Evolutionary conservation across 2,329 filamentous ascomycete genomes (phyloP).

Genomic region (Sporothrix brasiliensis): DNA sequence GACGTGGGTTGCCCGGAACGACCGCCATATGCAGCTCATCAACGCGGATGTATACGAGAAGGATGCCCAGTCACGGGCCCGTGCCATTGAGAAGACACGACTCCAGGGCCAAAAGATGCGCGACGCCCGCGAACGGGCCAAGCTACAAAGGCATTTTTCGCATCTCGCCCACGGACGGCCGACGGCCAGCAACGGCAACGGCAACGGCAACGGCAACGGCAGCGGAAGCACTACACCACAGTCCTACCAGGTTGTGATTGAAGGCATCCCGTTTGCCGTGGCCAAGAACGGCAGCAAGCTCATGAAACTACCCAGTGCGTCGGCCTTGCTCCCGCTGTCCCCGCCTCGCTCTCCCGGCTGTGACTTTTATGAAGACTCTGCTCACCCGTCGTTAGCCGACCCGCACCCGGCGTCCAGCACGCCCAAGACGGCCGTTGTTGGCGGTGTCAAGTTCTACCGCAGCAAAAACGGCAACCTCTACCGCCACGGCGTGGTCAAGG

Average conservation of each 20-base stretch:
- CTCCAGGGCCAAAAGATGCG: conserved; percentile 58
- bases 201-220: background rate
- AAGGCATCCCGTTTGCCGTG: conserved; percentile 74
- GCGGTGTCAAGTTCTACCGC: conserved; percentile 78
- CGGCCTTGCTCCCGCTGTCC: background rate
- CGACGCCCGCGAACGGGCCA: conserved; percentile 62
- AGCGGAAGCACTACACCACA: conserved; percentile 42
- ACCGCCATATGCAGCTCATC: conserved; percentile 80
- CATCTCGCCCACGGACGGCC: conserved; percentile 41
- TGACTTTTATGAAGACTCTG: conserved; percentile 33
- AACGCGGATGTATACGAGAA: conserved; percentile 78
- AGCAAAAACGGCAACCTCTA: conserved; percentile 89
- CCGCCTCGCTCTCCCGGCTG: background rate
- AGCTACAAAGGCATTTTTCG: conserved; percentile 54
- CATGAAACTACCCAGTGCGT: conserved; percentile 70
- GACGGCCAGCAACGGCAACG: conserved; percentile 30
- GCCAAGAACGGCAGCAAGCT: conserved; percentile 81
- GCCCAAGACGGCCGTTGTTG: conserved; percentile 72
- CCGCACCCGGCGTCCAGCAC: conserved; percentile 65
- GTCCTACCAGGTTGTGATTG: conserved; percentile 65
- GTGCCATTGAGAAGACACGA: conserved; percentile 71
- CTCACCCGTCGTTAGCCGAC: conserved; percentile 54
- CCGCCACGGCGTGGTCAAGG: conserved; percentile 72
- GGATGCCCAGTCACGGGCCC: conserved; percentile 67
- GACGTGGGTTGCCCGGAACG: conserved; percentile 71